Base-by-base conservation (phyloP, 148 eudicot species). In the Polygonum maritimum region DNA sequence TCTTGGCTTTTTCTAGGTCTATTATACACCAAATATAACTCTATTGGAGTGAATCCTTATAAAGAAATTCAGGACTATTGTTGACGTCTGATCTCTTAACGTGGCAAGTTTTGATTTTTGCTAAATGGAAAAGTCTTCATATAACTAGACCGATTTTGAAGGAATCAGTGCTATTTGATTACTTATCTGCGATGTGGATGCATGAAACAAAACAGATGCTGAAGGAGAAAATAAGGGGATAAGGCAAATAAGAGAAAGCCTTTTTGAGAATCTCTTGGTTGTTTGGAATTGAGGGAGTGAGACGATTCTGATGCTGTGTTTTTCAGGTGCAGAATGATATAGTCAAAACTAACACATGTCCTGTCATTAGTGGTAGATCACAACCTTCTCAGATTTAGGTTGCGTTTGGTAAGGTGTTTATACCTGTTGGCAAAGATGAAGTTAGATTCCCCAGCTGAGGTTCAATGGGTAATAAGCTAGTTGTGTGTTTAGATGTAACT, bases 261-360 rank as follows among this genome's bases (percentile, higher is more conserved):
- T 36, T 67, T 65, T 16, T 36, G 16, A 36, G 41, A 36, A 65
- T 65, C 71, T 36, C 65, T 58, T 65, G 19, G 36, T 65, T 13
- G 14, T 49, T 41, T 35, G 69, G 14, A 65, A 65, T 4, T 35
- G 41, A 65, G 19, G 9, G 35, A 26, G 36, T 22, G 36, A 19
- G 4, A 10, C 3, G 7, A 33, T 33, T 65, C n/a, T 65, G 36
- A 65, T 35, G 9, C 44, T 40, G 36, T 2, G n/a, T 65, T 65
- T 65, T 65, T n/a, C 70, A 65, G 70, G 35, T 65, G 70, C 35
- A 65, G n/a, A 65, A 33, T 65, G 70, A 65, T 26, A 65, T 65
- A 26, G 39, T 12, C 8, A 14, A 14, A 15, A 33, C 9, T 65
- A 65, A 58, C 22, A 21, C 35, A 1, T 21, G n/a, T 19, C 21